These are phyloP conservation scores for Fusarium sp. DNA, from an alignment of 2,329 filamentous ascomycete genomes.

Conservation along the genomic window DNA sequence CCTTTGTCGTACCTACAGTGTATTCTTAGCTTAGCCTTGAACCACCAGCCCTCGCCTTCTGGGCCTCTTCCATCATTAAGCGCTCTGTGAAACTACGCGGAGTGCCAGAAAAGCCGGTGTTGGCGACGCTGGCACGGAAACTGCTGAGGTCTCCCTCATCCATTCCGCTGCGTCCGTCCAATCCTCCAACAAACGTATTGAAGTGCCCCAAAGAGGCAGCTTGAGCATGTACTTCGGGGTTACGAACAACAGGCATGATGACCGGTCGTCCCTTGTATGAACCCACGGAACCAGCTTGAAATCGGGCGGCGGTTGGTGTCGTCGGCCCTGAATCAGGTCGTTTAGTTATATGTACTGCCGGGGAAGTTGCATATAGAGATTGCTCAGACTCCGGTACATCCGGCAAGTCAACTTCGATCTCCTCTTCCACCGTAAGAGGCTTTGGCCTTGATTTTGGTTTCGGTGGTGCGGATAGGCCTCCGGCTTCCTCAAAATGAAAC, in stretches of 20 bases:
- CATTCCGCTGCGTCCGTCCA: constrained; percentile 62
- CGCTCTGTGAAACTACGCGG: constrained; percentile 62
- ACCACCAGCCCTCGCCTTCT: constrained; percentile 42
- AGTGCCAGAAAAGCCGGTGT: constrained; percentile 55
- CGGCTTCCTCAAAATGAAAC: constrained; percentile 61
- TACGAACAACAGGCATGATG: constrained; percentile 62
- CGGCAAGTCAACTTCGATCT: constrained; percentile 47
- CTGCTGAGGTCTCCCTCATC: constrained; percentile 59
- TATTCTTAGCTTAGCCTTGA: constrained; percentile 32
- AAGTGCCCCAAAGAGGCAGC: constrained; percentile 61
- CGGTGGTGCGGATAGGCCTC: constrained; percentile 47
- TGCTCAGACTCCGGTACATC: constrained; percentile 39
- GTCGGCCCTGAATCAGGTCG: constrained; percentile 42
- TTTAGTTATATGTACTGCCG: constrained; percentile 55
- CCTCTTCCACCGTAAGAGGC: constrained; percentile 48
- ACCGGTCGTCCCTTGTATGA: constrained; percentile 67
- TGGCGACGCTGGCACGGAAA: constrained; percentile 55
- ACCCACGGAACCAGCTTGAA: constrained; percentile 57
- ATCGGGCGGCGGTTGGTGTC: constrained; percentile 49
- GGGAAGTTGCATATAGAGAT: constrained; percentile 56
- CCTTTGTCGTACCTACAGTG: constrained; percentile 27
- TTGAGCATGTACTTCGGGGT: constrained; percentile 60
- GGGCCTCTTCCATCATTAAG: constrained; percentile 61
- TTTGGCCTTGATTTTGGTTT: constrained; percentile 42
- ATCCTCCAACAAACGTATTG: constrained; percentile 63